A percentile compares a stretch with the other conserved stretches of the same genome.
These are phyloP conservation scores for Aspergillus brunneoviolaceus DNA, from an alignment of 2,329 filamentous ascomycete species.

Conservation along the genomic window DNA sequence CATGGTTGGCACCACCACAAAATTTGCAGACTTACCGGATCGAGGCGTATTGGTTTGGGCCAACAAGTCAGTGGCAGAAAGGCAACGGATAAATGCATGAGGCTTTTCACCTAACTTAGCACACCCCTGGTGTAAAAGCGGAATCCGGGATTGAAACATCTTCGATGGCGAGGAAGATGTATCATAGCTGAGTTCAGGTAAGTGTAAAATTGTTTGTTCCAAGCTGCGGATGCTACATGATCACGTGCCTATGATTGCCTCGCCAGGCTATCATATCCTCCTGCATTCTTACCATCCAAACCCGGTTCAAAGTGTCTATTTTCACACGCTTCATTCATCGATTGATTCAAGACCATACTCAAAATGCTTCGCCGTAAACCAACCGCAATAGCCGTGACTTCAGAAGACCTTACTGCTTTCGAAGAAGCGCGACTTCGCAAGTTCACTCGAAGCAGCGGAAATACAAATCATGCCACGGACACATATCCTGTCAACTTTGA, in stretches of 20 bases:
- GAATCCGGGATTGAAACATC: constrained; percentile 30
- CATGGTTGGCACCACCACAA: neutral
- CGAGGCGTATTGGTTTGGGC: constrained; percentile 19
- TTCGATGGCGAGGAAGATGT: constrained; percentile 8
- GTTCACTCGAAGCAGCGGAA: constrained; percentile 28
- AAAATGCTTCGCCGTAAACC: constrained; percentile 53
- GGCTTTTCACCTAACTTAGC: constrained; percentile 18
- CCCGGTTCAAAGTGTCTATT: too few relatives aligned
- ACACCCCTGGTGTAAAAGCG: constrained; percentile 6
- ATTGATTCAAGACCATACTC: neutral
- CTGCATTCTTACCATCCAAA: too few relatives aligned
- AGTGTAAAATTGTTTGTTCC: constrained; percentile 1
- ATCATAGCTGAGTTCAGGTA: neutral
- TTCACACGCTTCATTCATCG: neutral
- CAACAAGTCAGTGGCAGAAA: constrained; percentile 24
- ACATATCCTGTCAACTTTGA: constrained; percentile 35
- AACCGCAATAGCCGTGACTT: constrained; percentile 51
- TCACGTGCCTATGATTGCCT: constrained; percentile 8
- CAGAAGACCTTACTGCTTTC: constrained; percentile 49
- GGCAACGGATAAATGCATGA: constrained; percentile 23
- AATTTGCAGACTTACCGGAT: constrained; percentile 24
- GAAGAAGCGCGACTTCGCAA: constrained; percentile 43
- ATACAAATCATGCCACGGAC: constrained; percentile 21
- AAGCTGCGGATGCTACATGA: neutral
- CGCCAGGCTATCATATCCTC: too few relatives aligned